These are phyloP conservation scores for Datura wrightii DNA, from an alignment of 257 asterid genomes.

Conservation along the genomic window DNA sequence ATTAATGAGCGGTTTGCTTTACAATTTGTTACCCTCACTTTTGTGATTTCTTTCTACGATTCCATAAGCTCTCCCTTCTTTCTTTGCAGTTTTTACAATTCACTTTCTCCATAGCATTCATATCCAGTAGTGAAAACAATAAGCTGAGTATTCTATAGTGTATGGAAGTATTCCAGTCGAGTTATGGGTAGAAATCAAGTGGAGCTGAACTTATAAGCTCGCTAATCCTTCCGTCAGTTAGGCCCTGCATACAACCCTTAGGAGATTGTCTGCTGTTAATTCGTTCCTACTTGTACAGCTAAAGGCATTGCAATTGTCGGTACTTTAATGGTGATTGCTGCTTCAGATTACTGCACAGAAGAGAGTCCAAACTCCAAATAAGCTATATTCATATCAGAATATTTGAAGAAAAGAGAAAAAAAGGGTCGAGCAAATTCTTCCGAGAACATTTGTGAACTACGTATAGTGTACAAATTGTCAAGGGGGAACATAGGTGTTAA, in stretches of 20 bases:
- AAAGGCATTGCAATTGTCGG: background rate
- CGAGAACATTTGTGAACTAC: background rate
- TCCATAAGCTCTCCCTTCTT: background rate
- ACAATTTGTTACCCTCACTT: background rate
- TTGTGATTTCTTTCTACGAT: background rate
- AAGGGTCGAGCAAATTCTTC: background rate
- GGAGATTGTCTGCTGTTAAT: background rate
- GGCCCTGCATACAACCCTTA: background rate
- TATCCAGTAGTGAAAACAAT: background rate
- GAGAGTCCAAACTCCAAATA: background rate
- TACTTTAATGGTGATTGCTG: background rate
- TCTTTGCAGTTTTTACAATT: background rate
- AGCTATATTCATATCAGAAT: background rate
- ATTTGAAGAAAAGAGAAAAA: background rate
- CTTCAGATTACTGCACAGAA: background rate
- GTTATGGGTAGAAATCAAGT: background rate
- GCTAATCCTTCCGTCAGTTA: background rate
- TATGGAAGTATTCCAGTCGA: background rate
- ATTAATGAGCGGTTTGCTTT: background rate
- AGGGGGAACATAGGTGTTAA: background rate
- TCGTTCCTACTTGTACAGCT: background rate
- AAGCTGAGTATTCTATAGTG: no score
- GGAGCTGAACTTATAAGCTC: background rate
- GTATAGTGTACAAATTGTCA: background rate
- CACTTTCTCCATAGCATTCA: background rate